Evolutionary conservation across 202 grass and related monocot species (phyloP).

Genomic region (Panicum hallii): DNA sequence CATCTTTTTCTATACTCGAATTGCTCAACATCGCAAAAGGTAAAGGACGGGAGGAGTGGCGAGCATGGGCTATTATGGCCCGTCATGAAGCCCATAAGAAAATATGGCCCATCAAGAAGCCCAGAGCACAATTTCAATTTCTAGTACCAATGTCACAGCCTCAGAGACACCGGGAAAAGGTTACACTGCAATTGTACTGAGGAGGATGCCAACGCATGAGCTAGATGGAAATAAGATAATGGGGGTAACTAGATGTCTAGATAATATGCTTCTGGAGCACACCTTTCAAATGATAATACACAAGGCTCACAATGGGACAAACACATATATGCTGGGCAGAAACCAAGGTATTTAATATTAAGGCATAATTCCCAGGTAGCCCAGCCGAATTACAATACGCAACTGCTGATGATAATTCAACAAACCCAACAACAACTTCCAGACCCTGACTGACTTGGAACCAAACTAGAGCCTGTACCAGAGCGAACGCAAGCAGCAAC

Average conservation of each 20-base stretch:
- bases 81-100: too few relatives aligned
- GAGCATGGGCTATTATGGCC: too few relatives aligned
- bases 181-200: too few relatives aligned
- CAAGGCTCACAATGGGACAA: conserved; percentile 29
- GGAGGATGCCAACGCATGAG: neutral
- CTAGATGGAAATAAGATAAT: neutral
- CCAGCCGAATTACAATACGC: conserved; percentile 51
- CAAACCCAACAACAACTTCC: conserved; percentile 34
- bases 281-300: neutral
- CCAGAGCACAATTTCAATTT: too few relatives aligned
- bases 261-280: neutral
- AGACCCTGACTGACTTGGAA: conserved; percentile 34
- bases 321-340: conserved; percentile 18
- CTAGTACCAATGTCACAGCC: neutral
- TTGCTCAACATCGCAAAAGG: too few relatives aligned
- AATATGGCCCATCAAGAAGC: too few relatives aligned
- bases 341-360: conserved; percentile 45
- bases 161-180: neutral
- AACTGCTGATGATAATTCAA: conserved; percentile 36
- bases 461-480: conserved; percentile 51
- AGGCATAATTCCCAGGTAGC: conserved; percentile 47
- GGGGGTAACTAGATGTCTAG: neutral
- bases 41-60: too few relatives aligned
- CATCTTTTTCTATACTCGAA: too few relatives aligned
- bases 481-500: conserved; percentile 7